Evolutionary conservation across 495 filamentous ascomycete genomes (phyloP), one percentile per base, ranked within the genome.

Genomic region (Hypoxylon fuscum): DNA sequence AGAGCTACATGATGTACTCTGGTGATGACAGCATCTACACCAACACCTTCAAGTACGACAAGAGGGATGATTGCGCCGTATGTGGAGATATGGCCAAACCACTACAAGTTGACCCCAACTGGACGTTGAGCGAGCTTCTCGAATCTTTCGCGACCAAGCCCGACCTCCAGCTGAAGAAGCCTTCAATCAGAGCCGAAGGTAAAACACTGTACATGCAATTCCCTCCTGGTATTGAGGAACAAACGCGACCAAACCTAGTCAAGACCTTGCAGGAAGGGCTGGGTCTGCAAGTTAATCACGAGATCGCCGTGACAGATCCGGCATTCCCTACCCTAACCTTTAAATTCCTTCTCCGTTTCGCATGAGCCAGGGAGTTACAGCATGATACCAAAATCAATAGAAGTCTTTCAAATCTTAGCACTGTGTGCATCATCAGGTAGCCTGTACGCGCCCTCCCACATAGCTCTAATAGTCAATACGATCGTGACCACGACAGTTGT

Each of bases 1-100:
- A 90, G 62, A 99, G 96, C 71, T 99, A 99, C 74, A 98, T 98
- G 93, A 96, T 97, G 91, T 99, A 98, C 76, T 96, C 88, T 23
- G 96, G 96, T 32, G 91, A 99, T 71, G 93, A 95, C 66, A 83
- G 90, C 61, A 85, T 98, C 47, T 99, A 97, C 78, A 99, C 96
- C 0, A 96, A 97, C 72, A 98, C 94, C 0, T 98, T 98, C 74
- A 85, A 90, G 65, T 92, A 96, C 60, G 87, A 96, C 72, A 88
- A 89, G 77, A 97, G 97, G 71, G 78, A 85, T 6, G 96, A 97
- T 68, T 99, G 96, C 62, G 93, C 96, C 4, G 96, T 98, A 20
- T 99, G 96, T 68, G 92, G 94, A 3, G 88, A 90, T 55, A 74
- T 90, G 35, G 87, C 93, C 5, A 87, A 88, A 32, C 87, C 87